Evolutionary conservation across 768 basidiomycete genomes (phyloP), one percentile per base, ranked within the genome.

Genomic region (Suillus subaureus): DNA sequence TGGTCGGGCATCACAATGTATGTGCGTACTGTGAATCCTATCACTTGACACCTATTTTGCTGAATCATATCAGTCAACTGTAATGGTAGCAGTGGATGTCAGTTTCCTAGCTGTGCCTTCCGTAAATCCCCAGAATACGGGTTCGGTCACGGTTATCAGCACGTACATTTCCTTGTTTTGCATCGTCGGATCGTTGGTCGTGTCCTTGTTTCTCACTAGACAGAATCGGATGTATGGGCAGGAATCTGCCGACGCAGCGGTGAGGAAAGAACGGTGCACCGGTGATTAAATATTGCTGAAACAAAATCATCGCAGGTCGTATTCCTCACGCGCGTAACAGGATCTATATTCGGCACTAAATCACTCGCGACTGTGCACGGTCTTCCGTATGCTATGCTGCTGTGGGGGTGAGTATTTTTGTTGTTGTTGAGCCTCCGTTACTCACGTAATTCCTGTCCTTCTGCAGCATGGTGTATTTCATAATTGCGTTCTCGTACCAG

Each of bases 1-100:
- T 84, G 83, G 85, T 72, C 80, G 58, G 80, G 81, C 55, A 79
- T 84, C 55, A 81, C 79, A 37, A 79, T 84, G 45, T 82, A 80
- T 64, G n/a, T 86, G 55, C 37, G 83, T 70, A 16, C 21, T 16
- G 70, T 47, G 61, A 52, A 23, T 39, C 37, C 18, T 9, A 23
- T 39, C 11, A 39, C 16, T 39, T 9, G 7, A 18, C 23, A 11
- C 15, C 9, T 39, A 39, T 58, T 58, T 26, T 37, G 16, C 57
- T 58, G 37, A 58, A 26, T 58, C 23, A 23, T 13, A 23, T 42
- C 28, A 86, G 84, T 79, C 79, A 2, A 83, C 83, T 1, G 83
- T 86, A 16, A 71, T 87, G 43, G 69, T 87, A 6, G 81, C 81
- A n/a, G 83, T 83, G 2, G 85, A 86, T 61, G 82, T 88, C 2